Percentiles rank a stretch among this genome's conserved stretches.
Conservation (phyloP, 176 grass and related monocot species). For the Phyllostachys edulis region DNA sequence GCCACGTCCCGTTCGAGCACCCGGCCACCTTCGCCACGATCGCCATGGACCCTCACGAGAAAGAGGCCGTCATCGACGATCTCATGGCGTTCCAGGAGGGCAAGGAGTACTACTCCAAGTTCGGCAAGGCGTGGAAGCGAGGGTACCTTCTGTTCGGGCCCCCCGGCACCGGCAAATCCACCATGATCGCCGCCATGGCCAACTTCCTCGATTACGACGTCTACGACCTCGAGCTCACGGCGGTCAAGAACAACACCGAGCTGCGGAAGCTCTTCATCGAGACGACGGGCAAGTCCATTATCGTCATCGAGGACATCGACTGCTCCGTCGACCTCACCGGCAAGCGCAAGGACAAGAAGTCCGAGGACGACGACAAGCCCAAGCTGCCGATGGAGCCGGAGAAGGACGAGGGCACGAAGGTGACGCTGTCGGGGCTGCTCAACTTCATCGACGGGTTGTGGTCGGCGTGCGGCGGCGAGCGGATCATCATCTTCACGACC, state of each 20-base stretch:
- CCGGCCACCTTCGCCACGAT: slow-evolving; percentile 57
- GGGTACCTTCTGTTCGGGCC: slow-evolving; percentile 54
- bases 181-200: slow-evolving; percentile 77
- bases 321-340: slow-evolving; percentile 68
- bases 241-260: slow-evolving; percentile 66
- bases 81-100: slow-evolving; percentile 43
- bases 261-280: slow-evolving; percentile 79
- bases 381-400: background rate
- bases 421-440: slow-evolving; percentile 66
- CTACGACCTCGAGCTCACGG: slow-evolving; percentile 67
- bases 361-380: background rate
- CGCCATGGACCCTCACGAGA: slow-evolving; percentile 45
- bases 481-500: slow-evolving; percentile 72
- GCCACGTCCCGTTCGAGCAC: slow-evolving; percentile 59
- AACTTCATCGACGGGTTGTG: slow-evolving; percentile 83
- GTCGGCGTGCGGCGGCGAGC: slow-evolving; percentile 71
- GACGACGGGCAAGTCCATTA: slow-evolving; percentile 65
- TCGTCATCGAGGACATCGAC: slow-evolving; percentile 74
- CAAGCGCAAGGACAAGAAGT: slow-evolving; percentile 47
- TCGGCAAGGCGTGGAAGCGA: slow-evolving; percentile 48
- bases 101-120: slow-evolving; percentile 30
- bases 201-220: slow-evolving; percentile 70
- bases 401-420: slow-evolving; percentile 34
- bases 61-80: slow-evolving; percentile 44
- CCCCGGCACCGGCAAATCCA: slow-evolving; percentile 67